Percentiles rank a stretch among this genome's conserved stretches.
Evolutionary conservation across 2,329 filamentous ascomycete species (phyloP).

Genomic region (Fusarium sp.): DNA sequence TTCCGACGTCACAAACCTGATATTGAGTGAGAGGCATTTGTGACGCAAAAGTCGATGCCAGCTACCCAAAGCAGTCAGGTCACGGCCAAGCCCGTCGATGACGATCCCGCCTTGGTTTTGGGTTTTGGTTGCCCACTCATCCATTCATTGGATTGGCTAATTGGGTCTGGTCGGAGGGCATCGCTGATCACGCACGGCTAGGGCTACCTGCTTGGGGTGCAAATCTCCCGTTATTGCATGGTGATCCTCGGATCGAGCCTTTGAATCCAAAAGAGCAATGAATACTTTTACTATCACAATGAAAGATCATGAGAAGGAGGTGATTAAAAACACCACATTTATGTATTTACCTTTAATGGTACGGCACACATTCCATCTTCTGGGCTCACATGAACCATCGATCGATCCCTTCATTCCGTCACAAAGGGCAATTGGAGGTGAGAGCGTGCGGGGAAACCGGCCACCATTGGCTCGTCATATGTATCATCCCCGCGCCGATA

Average conservation of each 20-base stretch:
- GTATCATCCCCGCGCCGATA: background rate
- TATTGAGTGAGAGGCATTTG: background rate
- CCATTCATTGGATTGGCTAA: background rate
- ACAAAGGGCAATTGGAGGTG: slow-evolving; percentile 22
- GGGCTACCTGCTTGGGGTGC: background rate
- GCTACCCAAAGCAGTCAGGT: background rate
- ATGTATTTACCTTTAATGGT: background rate
- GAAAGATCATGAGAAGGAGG: background rate
- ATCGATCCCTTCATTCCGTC: background rate
- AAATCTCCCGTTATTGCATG: slow-evolving; percentile 27
- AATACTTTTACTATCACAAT: background rate
- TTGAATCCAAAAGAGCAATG: background rate
- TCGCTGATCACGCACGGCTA: slow-evolving; percentile 13
- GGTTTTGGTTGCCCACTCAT: background rate
- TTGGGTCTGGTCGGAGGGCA: background rate
- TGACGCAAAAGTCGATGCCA: slow-evolving; percentile 2
- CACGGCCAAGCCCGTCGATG: background rate
- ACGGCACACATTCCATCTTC: background rate
- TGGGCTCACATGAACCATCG: background rate
- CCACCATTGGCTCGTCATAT: slow-evolving; percentile 11
- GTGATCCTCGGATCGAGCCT: background rate
- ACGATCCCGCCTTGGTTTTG: slow-evolving; percentile 16
- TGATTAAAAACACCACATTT: background rate
- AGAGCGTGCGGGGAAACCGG: slow-evolving; percentile 31
- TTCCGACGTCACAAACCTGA: background rate